These are phyloP conservation scores for Chlamydomonas eustigma DNA, from an alignment of 139 green algal species.

Conservation along the genomic window DNA sequence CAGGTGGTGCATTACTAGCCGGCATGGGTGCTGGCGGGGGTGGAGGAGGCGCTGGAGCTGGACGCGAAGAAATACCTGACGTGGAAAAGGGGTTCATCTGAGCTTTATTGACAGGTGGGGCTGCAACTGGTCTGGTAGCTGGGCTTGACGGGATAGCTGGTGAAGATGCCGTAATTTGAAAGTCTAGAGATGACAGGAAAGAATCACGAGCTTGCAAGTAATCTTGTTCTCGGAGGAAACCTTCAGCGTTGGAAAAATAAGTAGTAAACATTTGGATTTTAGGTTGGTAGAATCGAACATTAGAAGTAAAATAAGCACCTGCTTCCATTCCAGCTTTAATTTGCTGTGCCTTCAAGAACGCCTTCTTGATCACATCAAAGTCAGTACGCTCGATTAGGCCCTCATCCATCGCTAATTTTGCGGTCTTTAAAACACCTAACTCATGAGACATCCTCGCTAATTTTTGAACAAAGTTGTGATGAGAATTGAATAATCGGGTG, in stretches of 20 bases:
- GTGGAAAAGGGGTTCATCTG: too few relatives aligned
- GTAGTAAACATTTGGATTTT: too few relatives aligned
- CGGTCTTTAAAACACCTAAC: slow-evolving; percentile 49
- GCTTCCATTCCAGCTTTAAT: slow-evolving; percentile 74
- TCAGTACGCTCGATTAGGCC: slow-evolving; percentile 67
- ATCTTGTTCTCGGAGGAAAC: slow-evolving; percentile 71
- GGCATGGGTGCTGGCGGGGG: too few relatives aligned
- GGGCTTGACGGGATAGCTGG: neutral
- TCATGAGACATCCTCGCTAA: slow-evolving; percentile 3
- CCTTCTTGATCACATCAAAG: slow-evolving; percentile 70
- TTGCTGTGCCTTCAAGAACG: slow-evolving; percentile 77
- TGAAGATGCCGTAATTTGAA: slow-evolving; percentile 18
- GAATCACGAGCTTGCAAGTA: slow-evolving; percentile 58
- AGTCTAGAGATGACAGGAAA: slow-evolving; percentile 66
- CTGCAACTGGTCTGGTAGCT: slow-evolving; percentile 1
- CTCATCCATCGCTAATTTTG: slow-evolving; percentile 71
- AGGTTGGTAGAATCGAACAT: too few relatives aligned
- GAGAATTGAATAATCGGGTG: too few relatives aligned
- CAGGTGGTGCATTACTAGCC: neutral
- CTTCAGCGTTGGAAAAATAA: too few relatives aligned
- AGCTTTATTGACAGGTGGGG: neutral
- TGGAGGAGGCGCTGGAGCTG: neutral
- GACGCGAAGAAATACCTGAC: neutral
- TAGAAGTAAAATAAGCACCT: too few relatives aligned
- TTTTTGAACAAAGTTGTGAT: too few relatives aligned